phyloP scores from a whole-genome alignment of 139 green algal species.

The Asterochloris sp. region DNA sequence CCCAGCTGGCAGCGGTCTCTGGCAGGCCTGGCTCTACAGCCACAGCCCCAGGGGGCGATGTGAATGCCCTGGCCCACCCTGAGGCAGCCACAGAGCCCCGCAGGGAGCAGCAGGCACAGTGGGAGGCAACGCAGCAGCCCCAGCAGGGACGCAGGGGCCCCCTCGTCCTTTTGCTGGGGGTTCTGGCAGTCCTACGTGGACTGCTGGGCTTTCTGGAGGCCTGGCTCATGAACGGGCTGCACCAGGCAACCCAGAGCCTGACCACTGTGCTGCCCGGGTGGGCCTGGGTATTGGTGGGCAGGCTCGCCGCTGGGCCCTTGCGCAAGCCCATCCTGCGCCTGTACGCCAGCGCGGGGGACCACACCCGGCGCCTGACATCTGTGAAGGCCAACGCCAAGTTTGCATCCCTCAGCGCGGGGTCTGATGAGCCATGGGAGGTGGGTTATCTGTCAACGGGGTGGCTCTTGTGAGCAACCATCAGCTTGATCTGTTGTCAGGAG shows the following conservation, averaged over 20 bases:
- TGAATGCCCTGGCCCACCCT: not conserved
- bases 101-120: not conserved
- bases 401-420: slow-evolving; percentile 24
- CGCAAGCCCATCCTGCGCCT: slow-evolving; percentile 56
- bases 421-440: slow-evolving; percentile 24
- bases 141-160: not conserved
- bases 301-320: slow-evolving; percentile 4
- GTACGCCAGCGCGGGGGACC: slow-evolving; percentile 64
- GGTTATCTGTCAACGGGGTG: not conserved
- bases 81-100: not conserved
- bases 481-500: no score
- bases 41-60: slow-evolving; percentile 3
- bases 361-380: slow-evolving; percentile 70
- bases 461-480: no score
- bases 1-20: not conserved
- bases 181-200: not conserved
- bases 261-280: not conserved
- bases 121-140: not conserved
- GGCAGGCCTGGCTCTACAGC: not conserved
- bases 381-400: slow-evolving; percentile 87
- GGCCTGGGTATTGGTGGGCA: not conserved
- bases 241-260: not conserved
- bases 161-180: not conserved
- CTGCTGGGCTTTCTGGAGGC: not conserved
- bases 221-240: slow-evolving; percentile 4